Conservation (phyloP, 768 basidiomycete genomes). For the Serendipita vermifera region DNA sequence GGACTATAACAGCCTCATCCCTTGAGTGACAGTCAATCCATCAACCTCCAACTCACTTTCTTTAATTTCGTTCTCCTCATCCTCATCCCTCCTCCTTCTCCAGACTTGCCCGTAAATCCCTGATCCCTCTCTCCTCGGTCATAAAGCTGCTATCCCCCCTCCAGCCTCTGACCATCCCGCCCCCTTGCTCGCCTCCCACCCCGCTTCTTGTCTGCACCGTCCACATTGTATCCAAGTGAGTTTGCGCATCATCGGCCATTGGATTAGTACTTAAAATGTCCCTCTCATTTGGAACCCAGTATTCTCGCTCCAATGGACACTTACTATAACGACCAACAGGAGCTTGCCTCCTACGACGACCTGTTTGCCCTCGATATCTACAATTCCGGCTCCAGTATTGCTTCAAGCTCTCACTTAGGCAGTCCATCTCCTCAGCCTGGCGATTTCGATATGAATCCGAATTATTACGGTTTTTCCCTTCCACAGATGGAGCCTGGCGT, state of each 20-base stretch:
- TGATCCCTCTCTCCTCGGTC: neutral
- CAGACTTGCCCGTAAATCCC: neutral
- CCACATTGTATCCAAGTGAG: too few species aligned
- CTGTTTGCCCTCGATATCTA: neutral
- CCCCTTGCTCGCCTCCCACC: conserved; percentile 6
- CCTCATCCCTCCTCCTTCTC: too few species aligned
- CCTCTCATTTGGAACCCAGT: too few species aligned
- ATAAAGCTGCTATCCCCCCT: neutral
- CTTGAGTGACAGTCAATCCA: neutral
- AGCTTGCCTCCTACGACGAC: neutral
- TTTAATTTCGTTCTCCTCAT: too few species aligned
- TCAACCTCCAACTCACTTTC: neutral
- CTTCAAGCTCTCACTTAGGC: neutral
- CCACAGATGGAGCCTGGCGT: too few species aligned
- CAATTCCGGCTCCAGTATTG: neutral
- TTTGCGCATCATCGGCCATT: too few species aligned
- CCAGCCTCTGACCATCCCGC: neutral
- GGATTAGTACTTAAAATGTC: too few species aligned
- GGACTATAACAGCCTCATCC: neutral
- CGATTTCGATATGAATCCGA: neutral
- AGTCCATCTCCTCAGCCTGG: neutral
- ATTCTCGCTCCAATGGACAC: too few species aligned
- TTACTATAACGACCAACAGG: neutral
- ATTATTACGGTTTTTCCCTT: neutral
- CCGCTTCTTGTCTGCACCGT: neutral